phyloP scores from a whole-genome alignment of 345 rosid genomes.

The Euphorbia tirucalli region DNA sequence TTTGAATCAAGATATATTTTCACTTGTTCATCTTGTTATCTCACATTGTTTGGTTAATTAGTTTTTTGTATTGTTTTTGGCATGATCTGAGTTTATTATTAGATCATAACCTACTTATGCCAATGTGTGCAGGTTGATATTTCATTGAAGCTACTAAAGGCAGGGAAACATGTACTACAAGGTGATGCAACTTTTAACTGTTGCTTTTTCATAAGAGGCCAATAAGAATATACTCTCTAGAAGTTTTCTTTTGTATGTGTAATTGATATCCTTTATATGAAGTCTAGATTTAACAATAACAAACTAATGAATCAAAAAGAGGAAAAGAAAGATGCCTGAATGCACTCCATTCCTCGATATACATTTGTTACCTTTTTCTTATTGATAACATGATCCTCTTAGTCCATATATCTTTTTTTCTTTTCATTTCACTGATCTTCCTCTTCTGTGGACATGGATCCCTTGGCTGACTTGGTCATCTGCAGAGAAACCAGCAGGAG shows the following conservation, averaged over 20 bases:
- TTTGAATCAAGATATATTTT: background rate
- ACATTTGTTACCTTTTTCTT: background rate
- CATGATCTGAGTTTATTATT: background rate
- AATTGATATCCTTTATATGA: background rate
- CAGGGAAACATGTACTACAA: slow-evolving; percentile 91
- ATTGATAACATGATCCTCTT: background rate
- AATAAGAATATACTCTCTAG: too few species aligned
- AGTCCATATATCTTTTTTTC: slow-evolving; percentile 8
- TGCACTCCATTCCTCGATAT: background rate
- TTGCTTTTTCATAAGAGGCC: background rate
- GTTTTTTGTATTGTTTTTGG: background rate
- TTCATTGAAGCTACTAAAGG: slow-evolving; percentile 75
- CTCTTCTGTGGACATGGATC: slow-evolving; percentile 29
- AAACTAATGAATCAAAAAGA: background rate
- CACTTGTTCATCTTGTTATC: background rate
- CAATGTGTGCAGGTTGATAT: slow-evolving; percentile 61
- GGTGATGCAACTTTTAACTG: slow-evolving; percentile 38
- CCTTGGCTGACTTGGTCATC: slow-evolving; percentile 42
- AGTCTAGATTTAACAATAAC: background rate
- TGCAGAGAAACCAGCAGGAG: slow-evolving; percentile 96
- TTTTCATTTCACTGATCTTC: slow-evolving; percentile 26
- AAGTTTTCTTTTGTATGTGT: background rate
- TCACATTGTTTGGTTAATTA: background rate
- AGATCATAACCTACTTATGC: background rate
- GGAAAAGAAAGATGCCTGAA: background rate